Evolutionary conservation across 148 eudicot species (phyloP), one percentile per base, ranked within the genome.

Genomic region (Linanthus parryae): DNA sequence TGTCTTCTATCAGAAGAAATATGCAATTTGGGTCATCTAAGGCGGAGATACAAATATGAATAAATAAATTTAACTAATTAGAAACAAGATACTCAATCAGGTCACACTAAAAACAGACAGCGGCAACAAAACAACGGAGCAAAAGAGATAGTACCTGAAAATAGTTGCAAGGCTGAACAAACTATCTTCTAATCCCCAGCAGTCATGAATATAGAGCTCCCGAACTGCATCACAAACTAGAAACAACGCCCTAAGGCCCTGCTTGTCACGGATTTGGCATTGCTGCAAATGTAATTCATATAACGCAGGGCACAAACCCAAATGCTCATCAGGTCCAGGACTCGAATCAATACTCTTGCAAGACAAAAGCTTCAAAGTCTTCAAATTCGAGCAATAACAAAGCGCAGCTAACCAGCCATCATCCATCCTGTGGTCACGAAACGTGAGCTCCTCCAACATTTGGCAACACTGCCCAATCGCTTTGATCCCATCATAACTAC

Each of bases 401-500:
- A 92, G 78, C 8, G 83, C 98, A 1, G 98, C 67, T 50, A 92
- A 67, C 98, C 98, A 92, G 38, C 98, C 98, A 62, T 88, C 94
- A 47, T 87, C 98, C 80, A 92, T 77, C 62, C 70, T 77, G 45
- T 84, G 94, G 41, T 79, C 69, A 58, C 62, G 64, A 28, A 92
- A 36, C 8, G 83, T 87, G 66, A 92, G 61, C 64, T 87, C 96
- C 67, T 92, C 98, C 33, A 92, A 57, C 98, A 92, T 92, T 24
- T 69, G 94, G 64, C 98, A 92, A 25, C 98, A 92, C 56, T 84
- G 94, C 19, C 96, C 98, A 28, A 92, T 74, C 4, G 98, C 98
- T 70, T 84, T 92, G 43, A 92, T 79, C 71, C 98, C 98, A 52
- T 92, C 98, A 61, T 84, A 92, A 59, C 98, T 92, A 50, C 98